Evolutionary conservation across 1,139 yeast species (phyloP), one percentile per base, ranked within the genome.

Genomic region (Maudiozyma humilis): DNA sequence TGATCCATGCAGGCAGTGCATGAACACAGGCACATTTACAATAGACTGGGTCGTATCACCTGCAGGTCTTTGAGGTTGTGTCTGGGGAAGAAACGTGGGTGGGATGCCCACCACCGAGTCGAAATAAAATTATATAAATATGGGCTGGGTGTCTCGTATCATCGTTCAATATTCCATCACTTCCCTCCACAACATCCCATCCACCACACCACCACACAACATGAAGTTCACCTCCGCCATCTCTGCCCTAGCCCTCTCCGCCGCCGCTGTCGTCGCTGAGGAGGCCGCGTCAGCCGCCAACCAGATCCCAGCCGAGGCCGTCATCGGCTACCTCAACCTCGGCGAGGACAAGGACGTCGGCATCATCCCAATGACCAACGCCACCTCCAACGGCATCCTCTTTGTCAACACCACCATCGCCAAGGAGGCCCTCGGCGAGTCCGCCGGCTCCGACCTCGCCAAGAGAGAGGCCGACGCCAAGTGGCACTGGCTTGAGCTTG

Each of bases 401-500:
- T 49, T 51, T 36, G 44, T 49, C 17, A 51, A 51, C 43, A 44
- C 52, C 20, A 51, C 54, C n/a, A 38, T 51, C 32, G 39, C 45
- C n/a, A 46, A 46, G 14, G 43, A 45, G 45, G 51, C 51, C 27
- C 34, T 34, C 19, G 15, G 15, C 27, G 31, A 18, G 15, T 36
- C 35, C 14, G 30, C 30, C 23, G 23, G 29, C 10, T 33, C 16
- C 12, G 13, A 19, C 3, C 36, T 42, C 30, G 32, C 36, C 25
- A 42, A 42, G 35, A 42, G 45, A 43, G 43, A 40, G 23, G 27
- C 27, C 27, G 36, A 32, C n/a, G 45, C 45, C 25, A 52, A 51
- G 17, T 53, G 56, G 57, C 47, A 46, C 33, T 52, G 56, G 52
- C 39, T 51, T 38, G 25, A 41, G 4, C 23, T 49, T 4, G 37